Base-by-base conservation (phyloP, 768 basidiomycete species). In the Trametes villosa region DNA sequence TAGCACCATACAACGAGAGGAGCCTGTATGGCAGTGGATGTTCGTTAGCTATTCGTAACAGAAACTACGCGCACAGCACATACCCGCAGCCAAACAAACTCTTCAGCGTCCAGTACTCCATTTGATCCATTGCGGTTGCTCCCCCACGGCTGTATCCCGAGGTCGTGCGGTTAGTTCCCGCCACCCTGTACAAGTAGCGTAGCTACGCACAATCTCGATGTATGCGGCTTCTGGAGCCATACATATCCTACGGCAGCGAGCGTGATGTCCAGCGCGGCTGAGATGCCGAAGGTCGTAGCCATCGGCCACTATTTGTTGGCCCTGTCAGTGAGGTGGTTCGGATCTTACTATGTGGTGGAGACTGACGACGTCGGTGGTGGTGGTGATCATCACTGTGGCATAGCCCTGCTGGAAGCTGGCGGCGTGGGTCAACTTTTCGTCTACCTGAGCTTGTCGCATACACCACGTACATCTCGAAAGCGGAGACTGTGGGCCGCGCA, bases 271-370 rank as follows among this genome's bases (percentile, higher is more conserved):
- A 62, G 9, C 8, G 44, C 55, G 4, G 26, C 29, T 4, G 55
- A 38, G 15, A 62, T 34, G 0, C 22, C 36, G 36, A 47, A 57
- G 2, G 56, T 57, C 0, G 45, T 30, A 9, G 52, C 24, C 56
- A 57, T 33, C 27, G 55, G 48, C 61, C 61, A 62, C 61, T 62
- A n/a, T n/a, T n/a, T n/a, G 50, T 50, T 24, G 34, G 11, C 30
- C 1, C 22, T 36, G 20, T 24, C 5, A 20, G n/a, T 34, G 20
- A 24, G 33, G 9, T 20, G 8, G n/a, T 15, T 15, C 5, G 27
- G 4, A 3, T 9, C 20, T 9, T 1, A 12, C 2, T 8, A 34
- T 18, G 11, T 18, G 4, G 20, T 15, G 2, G 9, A 2, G 15
- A 6, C 24, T 15, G 27, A 57, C 55, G 11, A 48, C 26, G 9